Evolutionary conservation across 441 rosid genomes (phyloP).

Genomic region (Melastoma candidum): DNA sequence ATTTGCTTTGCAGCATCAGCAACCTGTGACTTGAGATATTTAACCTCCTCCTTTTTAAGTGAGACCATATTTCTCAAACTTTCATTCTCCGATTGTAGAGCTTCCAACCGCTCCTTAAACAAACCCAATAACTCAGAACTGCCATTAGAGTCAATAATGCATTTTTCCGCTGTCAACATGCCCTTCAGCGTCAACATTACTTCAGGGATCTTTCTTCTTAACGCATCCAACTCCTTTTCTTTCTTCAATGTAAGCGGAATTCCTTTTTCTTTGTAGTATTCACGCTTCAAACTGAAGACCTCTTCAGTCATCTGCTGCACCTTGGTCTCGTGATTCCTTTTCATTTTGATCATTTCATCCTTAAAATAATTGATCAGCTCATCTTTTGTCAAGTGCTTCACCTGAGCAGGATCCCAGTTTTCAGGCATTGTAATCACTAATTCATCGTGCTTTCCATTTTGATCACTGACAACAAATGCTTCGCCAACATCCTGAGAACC

Average conservation of each 20-base stretch:
- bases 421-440: conserved; percentile 36
- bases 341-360: conserved; percentile 74
- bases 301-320: conserved; percentile 61
- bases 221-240: conserved; percentile 64
- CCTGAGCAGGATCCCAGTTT: conserved; percentile 31
- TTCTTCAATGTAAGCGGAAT: conserved; percentile 42
- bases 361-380: conserved; percentile 45
- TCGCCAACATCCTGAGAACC: conserved; percentile 45
- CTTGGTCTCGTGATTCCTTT: conserved; percentile 55
- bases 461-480: conserved; percentile 27
- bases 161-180: conserved; percentile 46
- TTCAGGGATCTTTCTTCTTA: conserved; percentile 68
- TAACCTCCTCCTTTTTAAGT: conserved; percentile 36
- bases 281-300: conserved; percentile 48
- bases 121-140: conserved; percentile 28
- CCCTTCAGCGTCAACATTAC: conserved; percentile 48
- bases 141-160: conserved; percentile 23
- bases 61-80: conserved; percentile 35
- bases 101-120: conserved; percentile 41
- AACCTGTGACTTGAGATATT: conserved; percentile 30
- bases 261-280: conserved; percentile 48
- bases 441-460: conserved; percentile 64
- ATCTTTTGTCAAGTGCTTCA: conserved; percentile 37
- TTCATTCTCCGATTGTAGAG: conserved; percentile 44
- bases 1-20: conserved; percentile 43